Base-by-base conservation (phyloP, 139 green algal species). In the Astrephomene gubernaculifera region DNA sequence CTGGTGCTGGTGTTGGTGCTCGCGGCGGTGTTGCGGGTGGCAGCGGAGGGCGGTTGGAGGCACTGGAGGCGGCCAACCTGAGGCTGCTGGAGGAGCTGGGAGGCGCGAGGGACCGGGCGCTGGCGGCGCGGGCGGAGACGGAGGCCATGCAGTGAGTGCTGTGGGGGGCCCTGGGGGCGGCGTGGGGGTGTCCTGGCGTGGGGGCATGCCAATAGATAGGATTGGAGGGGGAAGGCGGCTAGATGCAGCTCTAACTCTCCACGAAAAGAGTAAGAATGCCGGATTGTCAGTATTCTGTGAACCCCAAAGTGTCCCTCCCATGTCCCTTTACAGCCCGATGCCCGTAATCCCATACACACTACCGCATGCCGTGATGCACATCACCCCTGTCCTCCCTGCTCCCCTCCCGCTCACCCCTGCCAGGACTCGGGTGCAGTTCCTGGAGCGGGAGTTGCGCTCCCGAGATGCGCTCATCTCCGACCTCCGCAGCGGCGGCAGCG, bases 361-460 rank as follows among this genome's bases (percentile, higher is more conserved):
- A n/a, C n/a, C n/a, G n/a, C n/a, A n/a, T n/a, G n/a, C n/a, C n/a
- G n/a, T n/a, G n/a, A n/a, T n/a, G n/a, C n/a, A n/a, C n/a, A n/a
- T n/a, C 43, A 22, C 69, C 17, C 24, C 43, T 61, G 25, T 22
- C 22, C 25, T 31, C 41, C 65, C 22, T 8, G 33, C 65, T 35
- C 17, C 29, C 45, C 38, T 39, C 69, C 69, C 24, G 22, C 21
- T 31, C 71, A 41, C n/a, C 44, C 33, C 7, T n/a, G n/a, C n/a
- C 79, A 85, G 79, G 31, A 85, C 63, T 24, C 79, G 63, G 17
- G 79, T 85, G 63, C 17, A 33, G 19, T 85, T 57, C 45, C 79
- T 85, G 63, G 79, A 85, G 79, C 41, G 64, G 63, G 79, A 85
- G 79, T 44, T 85, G 41, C 63, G 63, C 24, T 75, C 79, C n/a